These are phyloP conservation scores for Pestalotiopsis sp. DNA, from an alignment of 2,329 filamentous ascomycete species.

Conservation along the genomic window DNA sequence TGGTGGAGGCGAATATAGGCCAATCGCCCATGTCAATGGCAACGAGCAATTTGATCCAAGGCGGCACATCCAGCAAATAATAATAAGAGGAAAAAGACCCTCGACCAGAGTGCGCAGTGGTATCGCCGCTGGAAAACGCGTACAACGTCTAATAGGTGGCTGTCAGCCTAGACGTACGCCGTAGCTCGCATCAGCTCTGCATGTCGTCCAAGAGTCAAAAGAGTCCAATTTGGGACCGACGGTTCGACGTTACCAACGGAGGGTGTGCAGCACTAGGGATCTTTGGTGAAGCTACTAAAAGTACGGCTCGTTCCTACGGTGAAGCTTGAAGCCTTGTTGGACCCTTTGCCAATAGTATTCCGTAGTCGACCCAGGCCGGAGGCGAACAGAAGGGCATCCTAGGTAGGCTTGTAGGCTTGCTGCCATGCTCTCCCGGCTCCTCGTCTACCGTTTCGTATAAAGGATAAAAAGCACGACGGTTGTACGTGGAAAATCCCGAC, in stretches of 20 bases:
- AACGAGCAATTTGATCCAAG: background rate
- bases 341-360: background rate
- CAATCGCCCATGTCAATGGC: too few species aligned
- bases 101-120: background rate
- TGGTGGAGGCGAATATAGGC: too few species aligned
- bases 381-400: background rate
- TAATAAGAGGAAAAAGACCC: background rate
- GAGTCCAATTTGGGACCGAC: background rate
- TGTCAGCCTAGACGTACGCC: background rate
- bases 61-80: background rate
- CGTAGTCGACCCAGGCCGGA: background rate
- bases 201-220: background rate
- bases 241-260: background rate
- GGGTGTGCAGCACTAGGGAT: background rate
- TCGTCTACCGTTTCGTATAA: background rate
- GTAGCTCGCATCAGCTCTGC: background rate
- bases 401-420: background rate
- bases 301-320: slow-evolving; percentile 9
- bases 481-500: background rate
- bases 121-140: background rate
- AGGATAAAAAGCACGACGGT: background rate
- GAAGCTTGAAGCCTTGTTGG: background rate
- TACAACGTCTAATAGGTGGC: background rate
- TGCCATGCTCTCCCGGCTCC: background rate
- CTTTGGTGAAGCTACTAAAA: background rate